These are phyloP conservation scores for Diaporthe citri DNA, from an alignment of 2,329 filamentous ascomycete species.

Conservation along the genomic window DNA sequence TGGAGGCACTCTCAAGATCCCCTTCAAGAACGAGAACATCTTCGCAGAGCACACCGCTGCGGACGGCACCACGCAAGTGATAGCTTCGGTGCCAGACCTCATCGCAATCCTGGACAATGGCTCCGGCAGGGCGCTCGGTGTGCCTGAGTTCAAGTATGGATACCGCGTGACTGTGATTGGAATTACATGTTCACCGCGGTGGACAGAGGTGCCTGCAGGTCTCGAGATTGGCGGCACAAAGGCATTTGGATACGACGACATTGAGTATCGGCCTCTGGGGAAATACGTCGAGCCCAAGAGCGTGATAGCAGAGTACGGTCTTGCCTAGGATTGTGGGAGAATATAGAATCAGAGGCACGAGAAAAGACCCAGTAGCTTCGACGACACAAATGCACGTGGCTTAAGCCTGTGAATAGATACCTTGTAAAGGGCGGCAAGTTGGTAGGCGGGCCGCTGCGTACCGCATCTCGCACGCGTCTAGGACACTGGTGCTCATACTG, in stretches of 20 bases:
- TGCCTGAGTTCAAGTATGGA: conserved; percentile 68
- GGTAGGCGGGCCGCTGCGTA: no score
- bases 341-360: background rate
- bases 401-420: background rate
- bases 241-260: conserved; percentile 51
- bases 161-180: conserved; percentile 64
- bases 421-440: background rate
- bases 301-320: conserved; percentile 63
- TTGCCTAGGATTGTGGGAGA: background rate
- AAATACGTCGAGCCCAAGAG: conserved; percentile 65
- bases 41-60: conserved; percentile 41
- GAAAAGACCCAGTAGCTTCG: background rate
- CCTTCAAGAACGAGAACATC: conserved; percentile 48
- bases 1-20: conserved; percentile 44
- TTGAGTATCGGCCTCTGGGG: conserved; percentile 64
- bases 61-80: conserved; percentile 45
- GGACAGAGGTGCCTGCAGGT: conserved; percentile 62
- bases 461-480: no score
- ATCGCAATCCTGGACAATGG: conserved; percentile 62
- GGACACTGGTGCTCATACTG: no score
- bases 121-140: conserved; percentile 62
- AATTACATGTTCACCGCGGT: conserved; percentile 66
- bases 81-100: conserved; percentile 63
- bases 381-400: background rate
- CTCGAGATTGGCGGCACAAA: conserved; percentile 60